These are phyloP conservation scores for Candida bentonensis DNA, from an alignment of 805 yeast species.

Conservation along the genomic window DNA sequence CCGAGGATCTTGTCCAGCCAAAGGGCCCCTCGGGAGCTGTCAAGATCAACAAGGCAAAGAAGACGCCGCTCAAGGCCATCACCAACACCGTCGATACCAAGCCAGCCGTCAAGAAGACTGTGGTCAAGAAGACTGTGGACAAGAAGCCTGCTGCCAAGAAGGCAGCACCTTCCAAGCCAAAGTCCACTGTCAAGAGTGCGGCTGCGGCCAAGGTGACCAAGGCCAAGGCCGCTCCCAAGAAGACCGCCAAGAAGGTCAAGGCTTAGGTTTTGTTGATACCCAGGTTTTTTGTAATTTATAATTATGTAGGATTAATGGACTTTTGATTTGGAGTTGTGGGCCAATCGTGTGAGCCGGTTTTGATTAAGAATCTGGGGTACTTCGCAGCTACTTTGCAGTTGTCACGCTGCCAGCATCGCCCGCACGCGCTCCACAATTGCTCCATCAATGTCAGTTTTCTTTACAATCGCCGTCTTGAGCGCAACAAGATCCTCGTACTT, in stretches of 20 bases:
- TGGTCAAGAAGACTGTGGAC: constrained; percentile 13
- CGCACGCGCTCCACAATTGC: not conserved
- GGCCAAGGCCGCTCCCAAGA: constrained; percentile 9
- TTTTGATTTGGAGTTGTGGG: no score
- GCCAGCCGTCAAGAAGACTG: constrained; percentile 8
- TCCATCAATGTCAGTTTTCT: not conserved
- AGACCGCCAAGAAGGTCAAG: constrained; percentile 13
- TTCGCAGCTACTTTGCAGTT: no score
- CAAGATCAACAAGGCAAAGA: constrained; percentile 37
- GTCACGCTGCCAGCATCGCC: no score
- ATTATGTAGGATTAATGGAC: not conserved
- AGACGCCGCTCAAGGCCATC: constrained; percentile 10
- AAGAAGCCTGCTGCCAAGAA: constrained; percentile 20
- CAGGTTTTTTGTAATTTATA: not conserved
- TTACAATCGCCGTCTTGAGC: not conserved
- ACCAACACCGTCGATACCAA: constrained; percentile 12
- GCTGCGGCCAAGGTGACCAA: constrained; percentile 12
- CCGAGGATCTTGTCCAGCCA: constrained; percentile 70
- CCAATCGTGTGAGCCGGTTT: no score
- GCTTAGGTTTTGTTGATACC: no score
- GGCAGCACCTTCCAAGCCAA: constrained; percentile 4
- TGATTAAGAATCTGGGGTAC: no score
- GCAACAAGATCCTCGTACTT: not conserved
- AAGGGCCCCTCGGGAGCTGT: constrained; percentile 85
- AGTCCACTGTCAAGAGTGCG: constrained; percentile 15